phyloP scores from a whole-genome alignment of 768 basidiomycete species.

The Mycena filopes region DNA sequence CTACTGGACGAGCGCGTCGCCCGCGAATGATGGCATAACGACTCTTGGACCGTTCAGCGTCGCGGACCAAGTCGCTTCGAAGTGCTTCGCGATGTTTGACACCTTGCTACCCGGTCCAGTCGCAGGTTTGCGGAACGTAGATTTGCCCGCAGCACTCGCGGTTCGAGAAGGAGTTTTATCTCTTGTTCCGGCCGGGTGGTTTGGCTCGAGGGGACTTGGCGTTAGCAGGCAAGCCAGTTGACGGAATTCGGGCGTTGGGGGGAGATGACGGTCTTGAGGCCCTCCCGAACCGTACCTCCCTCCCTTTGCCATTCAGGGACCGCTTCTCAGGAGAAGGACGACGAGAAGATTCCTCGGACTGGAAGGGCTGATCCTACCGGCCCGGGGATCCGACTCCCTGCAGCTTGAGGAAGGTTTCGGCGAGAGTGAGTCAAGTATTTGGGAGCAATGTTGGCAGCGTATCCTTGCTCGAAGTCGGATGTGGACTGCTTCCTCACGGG shows the following conservation, averaged over 20 bases:
- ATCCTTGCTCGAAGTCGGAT: constrained; percentile 92
- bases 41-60: constrained; percentile 78
- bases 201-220: constrained; percentile 48
- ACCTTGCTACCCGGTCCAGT: constrained; percentile 74
- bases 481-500: constrained; percentile 65
- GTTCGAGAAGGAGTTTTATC: constrained; percentile 58
- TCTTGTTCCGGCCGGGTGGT: constrained; percentile 49
- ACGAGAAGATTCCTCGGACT: constrained; percentile 72
- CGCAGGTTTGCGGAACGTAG: constrained; percentile 64
- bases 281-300: constrained; percentile 55
- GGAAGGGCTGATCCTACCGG: constrained; percentile 58
- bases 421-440: constrained; percentile 70
- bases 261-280: constrained; percentile 49
- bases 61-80: constrained; percentile 84
- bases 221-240: constrained; percentile 40
- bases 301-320: constrained; percentile 44
- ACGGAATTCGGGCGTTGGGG: constrained; percentile 40
- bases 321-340: constrained; percentile 82
- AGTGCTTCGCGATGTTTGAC: constrained; percentile 89
- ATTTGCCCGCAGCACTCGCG: constrained; percentile 54
- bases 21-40: constrained; percentile 90
- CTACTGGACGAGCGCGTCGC: constrained; percentile 89
- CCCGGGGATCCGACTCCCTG: constrained; percentile 62
- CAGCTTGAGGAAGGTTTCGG: constrained; percentile 51
- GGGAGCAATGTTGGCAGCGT: constrained; percentile 92